Conservation (phyloP, 169 alveolate species). For the Plasmodium coatneyi region DNA sequence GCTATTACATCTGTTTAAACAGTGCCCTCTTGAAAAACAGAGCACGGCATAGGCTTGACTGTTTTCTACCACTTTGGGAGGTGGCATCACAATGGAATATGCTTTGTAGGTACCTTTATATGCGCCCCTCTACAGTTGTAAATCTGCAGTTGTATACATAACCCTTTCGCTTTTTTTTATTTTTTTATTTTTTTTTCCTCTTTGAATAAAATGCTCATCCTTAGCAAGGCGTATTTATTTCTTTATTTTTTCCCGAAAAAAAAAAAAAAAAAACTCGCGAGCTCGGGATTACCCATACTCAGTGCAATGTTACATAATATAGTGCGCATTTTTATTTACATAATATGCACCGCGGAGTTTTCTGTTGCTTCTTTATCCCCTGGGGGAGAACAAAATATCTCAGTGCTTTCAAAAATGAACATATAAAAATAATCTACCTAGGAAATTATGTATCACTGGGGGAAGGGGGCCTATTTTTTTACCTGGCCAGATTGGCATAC, state of each 20-base stretch:
- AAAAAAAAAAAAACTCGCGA: neutral
- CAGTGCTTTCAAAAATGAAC: neutral
- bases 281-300: neutral
- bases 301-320: neutral
- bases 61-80: neutral
- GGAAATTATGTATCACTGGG: neutral
- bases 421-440: neutral
- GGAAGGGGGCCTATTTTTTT: neutral
- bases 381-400: neutral
- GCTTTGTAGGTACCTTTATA: neutral
- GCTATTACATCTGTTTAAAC: neutral
- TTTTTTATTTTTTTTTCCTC: slow-evolving; percentile 7
- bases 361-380: neutral
- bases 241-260: neutral
- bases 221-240: neutral
- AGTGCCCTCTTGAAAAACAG: neutral
- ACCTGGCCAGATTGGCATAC: neutral
- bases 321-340: neutral
- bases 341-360: neutral
- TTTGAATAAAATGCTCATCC: neutral
- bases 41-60: neutral
- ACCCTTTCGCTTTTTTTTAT: neutral
- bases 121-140: neutral
- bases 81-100: neutral
- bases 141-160: neutral